Evolutionary conservation across 2,329 filamentous ascomycete species (phyloP).

Genomic region (Diaporthe velutina): DNA sequence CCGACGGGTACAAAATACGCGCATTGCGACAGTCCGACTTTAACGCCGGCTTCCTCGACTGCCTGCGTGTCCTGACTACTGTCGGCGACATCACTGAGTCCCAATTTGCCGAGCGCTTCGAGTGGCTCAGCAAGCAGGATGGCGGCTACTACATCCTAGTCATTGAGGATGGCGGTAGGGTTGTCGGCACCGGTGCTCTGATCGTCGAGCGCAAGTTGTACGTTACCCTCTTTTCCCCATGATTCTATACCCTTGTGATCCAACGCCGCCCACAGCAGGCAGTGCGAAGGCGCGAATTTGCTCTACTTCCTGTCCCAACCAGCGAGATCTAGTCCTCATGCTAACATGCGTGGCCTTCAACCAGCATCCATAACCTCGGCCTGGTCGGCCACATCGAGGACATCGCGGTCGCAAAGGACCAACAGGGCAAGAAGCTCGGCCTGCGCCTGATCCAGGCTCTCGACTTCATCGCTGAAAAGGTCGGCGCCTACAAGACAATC

Average conservation of each 20-base stretch:
- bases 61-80: conserved; percentile 89
- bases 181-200: conserved; percentile 92
- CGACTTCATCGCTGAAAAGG: conserved; percentile 86
- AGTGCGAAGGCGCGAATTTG: too few species aligned
- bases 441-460: conserved; percentile 93
- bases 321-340: not conserved
- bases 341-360: conserved; percentile 4
- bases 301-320: not conserved
- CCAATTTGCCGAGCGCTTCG: conserved; percentile 83
- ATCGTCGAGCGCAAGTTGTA: conserved; percentile 96
- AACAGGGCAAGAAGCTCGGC: conserved; percentile 97
- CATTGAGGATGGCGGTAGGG: conserved; percentile 78
- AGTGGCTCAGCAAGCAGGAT: conserved; percentile 81
- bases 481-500: conserved; percentile 97
- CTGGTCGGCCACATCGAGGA: conserved; percentile 97
- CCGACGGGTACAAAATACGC: conserved; percentile 85
- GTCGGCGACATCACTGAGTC: conserved; percentile 87
- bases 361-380: conserved; percentile 82
- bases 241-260: not conserved
- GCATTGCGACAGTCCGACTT: conserved; percentile 85
- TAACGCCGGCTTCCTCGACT: conserved; percentile 86
- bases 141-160: conserved; percentile 89
- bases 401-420: conserved; percentile 93
- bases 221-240: conserved; percentile 49
- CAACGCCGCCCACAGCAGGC: conserved; percentile 6